Base-by-base conservation (phyloP, 257 asterid species). In the Plantago major region DNA sequence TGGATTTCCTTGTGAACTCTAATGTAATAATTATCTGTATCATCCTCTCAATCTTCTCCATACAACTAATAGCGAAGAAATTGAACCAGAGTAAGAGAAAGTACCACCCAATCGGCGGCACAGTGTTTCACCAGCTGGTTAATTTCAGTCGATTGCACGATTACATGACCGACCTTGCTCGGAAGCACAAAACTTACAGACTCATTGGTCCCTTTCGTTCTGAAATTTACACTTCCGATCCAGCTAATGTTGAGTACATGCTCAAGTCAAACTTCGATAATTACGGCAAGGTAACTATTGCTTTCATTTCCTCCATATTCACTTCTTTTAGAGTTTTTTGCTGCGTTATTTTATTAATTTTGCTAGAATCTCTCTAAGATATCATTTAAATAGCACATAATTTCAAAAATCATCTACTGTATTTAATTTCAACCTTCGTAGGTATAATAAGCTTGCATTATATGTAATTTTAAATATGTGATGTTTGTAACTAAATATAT, bases 101-200 rank as follows among this genome's bases (percentile, higher is more conserved):
- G 37, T 79, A 76, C 67, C 95, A 76, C 74, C 95, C 95, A 16
- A 61, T 84, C n/a, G 89, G 72, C 7, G 89, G 92, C 45, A 86
- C 92, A 9, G 48, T 70, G 1, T 42, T 83, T 11, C 66, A 86
- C 62, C 89, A 83, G 71, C 80, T 86, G 42, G 5, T 72, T 14
- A 83, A 86, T 58, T 86, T 83, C 76, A 62, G 66, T 30, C 74
- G 87, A 57, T 64, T 86, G 72, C 89, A 86, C 67, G 73, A 86
- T 57, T 86, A 78, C 74, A 83, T 86, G 90, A 81, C 89, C 44
- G 85, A 81, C 56, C 81, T 86, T 37, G 85, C 95, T 2, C 46
- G 30, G 10, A 74, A 74, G 56, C 46, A 83, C 60, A 76, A 33
- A 64, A 86, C 95, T 26, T 86, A 81, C 84, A 67, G 95, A 64